Conservation (phyloP, 306 rosid species). For the Rubus idaeus region DNA sequence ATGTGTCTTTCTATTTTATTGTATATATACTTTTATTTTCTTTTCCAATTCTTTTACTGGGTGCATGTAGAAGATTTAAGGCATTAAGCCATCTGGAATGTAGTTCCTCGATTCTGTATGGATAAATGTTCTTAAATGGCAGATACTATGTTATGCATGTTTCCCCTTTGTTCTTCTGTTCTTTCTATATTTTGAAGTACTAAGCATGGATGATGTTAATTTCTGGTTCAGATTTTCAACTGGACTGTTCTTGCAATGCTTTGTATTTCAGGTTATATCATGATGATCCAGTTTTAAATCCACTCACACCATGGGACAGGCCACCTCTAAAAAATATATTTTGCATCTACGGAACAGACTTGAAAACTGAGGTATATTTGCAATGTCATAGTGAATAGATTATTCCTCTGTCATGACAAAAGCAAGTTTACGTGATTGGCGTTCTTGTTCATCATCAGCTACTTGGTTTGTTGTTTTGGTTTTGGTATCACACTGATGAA, state of each 20-base stretch:
- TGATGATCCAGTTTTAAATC: conserved; percentile 82
- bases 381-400: conserved; percentile 4
- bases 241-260: conserved; percentile 20
- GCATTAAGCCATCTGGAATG: conserved; percentile 2
- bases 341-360: conserved; percentile 82
- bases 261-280: conserved; percentile 74
- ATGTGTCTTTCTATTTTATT: not conserved
- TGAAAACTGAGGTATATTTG: conserved; percentile 80
- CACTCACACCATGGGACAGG: conserved; percentile 97
- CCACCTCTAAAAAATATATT: conserved; percentile 91
- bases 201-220: conserved; percentile 5
- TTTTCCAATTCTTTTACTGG: not conserved
- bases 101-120: conserved; percentile 1
- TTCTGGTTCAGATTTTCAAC: conserved; percentile 24
- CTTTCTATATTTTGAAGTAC: not conserved
- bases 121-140: not conserved
- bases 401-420: conserved; percentile 22
- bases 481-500: conserved; percentile 6
- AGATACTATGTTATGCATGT: not conserved
- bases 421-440: conserved; percentile 1
- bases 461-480: not conserved
- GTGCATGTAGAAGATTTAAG: not conserved
- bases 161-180: not conserved
- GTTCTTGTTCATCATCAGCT: conserved; percentile 1
- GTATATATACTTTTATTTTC: not conserved